Conservation (phyloP, 371 early-diverging fungal genomes). For the Saksenaea oblongispora region DNA sequence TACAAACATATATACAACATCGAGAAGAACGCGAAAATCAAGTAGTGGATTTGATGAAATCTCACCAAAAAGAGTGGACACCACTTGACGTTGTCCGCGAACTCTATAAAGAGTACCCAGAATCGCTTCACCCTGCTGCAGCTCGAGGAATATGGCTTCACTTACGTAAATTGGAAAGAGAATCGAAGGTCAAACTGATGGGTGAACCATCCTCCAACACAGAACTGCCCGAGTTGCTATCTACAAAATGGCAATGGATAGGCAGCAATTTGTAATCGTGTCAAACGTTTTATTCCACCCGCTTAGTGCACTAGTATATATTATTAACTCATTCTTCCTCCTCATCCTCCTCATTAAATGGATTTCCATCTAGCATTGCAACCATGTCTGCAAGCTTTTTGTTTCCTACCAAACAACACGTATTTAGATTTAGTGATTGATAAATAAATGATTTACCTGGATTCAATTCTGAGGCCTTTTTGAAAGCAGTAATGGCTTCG, state of each 20-base stretch:
- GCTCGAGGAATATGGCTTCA: conserved; percentile 67
- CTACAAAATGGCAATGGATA: conserved; percentile 17
- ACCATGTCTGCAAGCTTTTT: conserved; percentile 13
- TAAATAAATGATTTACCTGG: conserved; percentile 18
- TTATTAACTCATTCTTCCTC: background rate
- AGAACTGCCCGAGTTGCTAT: conserved; percentile 5
- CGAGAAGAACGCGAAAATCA: conserved; percentile 76
- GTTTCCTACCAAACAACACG: conserved; percentile 4
- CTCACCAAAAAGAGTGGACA: conserved; percentile 26
- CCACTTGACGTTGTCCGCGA: conserved; percentile 61
- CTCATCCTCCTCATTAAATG: background rate
- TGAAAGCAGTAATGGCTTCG: conserved; percentile 35
- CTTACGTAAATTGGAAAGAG: conserved; percentile 67
- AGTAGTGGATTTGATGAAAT: conserved; percentile 57
- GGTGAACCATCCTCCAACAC: conserved; percentile 1
- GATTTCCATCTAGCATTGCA: conserved; percentile 10
- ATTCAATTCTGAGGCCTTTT: conserved; percentile 30
- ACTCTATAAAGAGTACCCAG: conserved; percentile 67
- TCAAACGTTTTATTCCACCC: background rate
- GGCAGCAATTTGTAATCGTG: conserved; percentile 1
- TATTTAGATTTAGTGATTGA: background rate
- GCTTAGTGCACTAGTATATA: background rate
- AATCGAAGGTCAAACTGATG: conserved; percentile 42
- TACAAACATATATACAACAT: conserved; percentile 77
- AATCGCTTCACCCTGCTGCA: conserved; percentile 62